Evolutionary conservation across 164 flowering plant species (phyloP).

Genomic region (Annona squamosa): DNA sequence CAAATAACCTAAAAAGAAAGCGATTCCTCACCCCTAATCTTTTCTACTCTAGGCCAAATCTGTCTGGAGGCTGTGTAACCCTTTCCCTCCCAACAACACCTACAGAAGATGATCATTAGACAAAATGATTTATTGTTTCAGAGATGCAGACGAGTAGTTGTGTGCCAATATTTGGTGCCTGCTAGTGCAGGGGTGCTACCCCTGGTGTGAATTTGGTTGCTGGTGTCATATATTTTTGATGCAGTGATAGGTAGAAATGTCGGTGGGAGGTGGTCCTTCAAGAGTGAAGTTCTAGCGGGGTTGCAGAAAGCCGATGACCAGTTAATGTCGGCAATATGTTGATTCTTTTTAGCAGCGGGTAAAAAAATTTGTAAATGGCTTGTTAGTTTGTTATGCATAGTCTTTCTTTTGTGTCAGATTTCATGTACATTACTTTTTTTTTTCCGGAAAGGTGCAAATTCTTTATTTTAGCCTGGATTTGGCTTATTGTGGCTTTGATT

Average conservation of each 20-base stretch:
- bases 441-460: background rate
- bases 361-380: constrained; percentile 10
- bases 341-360: constrained; percentile 7
- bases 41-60: background rate
- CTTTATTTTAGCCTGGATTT: background rate
- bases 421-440: constrained; percentile 1
- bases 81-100: background rate
- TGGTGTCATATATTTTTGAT: background rate
- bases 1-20: constrained; percentile 29
- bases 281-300: background rate
- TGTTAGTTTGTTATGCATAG: background rate
- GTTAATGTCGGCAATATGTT: constrained; percentile 1
- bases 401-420: background rate
- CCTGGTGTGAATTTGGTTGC: background rate
- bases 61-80: background rate
- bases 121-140: background rate
- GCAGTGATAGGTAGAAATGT: background rate
- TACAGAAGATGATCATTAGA: background rate
- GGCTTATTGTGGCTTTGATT: background rate
- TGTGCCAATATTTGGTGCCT: background rate
- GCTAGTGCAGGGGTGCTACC: background rate
- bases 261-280: background rate
- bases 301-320: background rate
- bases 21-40: background rate
- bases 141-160: background rate